phyloP scores from a whole-genome alignment of 2,329 filamentous ascomycete species.

The Tolypocladium cylindrosporum region DNA sequence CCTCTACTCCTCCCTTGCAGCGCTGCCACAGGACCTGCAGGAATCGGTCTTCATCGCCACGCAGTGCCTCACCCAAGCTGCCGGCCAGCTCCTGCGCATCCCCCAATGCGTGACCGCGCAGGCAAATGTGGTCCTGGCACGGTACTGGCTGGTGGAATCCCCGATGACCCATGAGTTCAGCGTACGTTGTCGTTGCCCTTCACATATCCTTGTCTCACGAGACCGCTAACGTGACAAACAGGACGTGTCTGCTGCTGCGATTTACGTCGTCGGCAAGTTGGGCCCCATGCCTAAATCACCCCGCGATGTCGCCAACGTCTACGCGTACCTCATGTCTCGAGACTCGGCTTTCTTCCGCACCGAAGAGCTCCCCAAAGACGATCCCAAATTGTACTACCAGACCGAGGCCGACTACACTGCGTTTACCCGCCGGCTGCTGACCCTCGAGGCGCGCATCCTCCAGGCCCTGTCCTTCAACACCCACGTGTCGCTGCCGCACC shows the following conservation, averaged over 20 bases:
- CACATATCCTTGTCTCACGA: too few relatives aligned
- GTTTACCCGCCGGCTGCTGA: slow-evolving; percentile 54
- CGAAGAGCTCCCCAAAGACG: slow-evolving; percentile 19
- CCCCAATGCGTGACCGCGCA: slow-evolving; percentile 80
- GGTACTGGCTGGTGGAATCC: slow-evolving; percentile 62
- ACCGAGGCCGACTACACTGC: slow-evolving; percentile 62
- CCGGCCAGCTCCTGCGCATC: slow-evolving; percentile 70
- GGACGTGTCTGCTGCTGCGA: slow-evolving; percentile 70
- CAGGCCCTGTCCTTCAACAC: slow-evolving; percentile 70
- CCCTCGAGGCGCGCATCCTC: slow-evolving; percentile 69
- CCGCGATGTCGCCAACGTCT: slow-evolving; percentile 75
- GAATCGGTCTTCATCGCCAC: slow-evolving; percentile 62
- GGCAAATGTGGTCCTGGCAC: slow-evolving; percentile 70
- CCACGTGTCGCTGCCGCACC: slow-evolving; percentile 76
- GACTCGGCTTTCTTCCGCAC: slow-evolving; percentile 44
- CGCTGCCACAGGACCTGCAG: slow-evolving; percentile 58
- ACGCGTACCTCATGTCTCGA: slow-evolving; percentile 65
- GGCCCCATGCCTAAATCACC: slow-evolving; percentile 67
- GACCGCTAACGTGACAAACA: slow-evolving; percentile 21
- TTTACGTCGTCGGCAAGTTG: slow-evolving; percentile 78
- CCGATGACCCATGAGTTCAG: slow-evolving; percentile 49
- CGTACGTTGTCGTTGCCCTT: slow-evolving; percentile 19
- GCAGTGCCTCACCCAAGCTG: slow-evolving; percentile 65
- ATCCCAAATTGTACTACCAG: slow-evolving; percentile 54
- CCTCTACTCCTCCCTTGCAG: slow-evolving; percentile 41